Conservation (phyloP, 2,329 filamentous ascomycete genomes). For the Drechmeria coniospora region DNA sequence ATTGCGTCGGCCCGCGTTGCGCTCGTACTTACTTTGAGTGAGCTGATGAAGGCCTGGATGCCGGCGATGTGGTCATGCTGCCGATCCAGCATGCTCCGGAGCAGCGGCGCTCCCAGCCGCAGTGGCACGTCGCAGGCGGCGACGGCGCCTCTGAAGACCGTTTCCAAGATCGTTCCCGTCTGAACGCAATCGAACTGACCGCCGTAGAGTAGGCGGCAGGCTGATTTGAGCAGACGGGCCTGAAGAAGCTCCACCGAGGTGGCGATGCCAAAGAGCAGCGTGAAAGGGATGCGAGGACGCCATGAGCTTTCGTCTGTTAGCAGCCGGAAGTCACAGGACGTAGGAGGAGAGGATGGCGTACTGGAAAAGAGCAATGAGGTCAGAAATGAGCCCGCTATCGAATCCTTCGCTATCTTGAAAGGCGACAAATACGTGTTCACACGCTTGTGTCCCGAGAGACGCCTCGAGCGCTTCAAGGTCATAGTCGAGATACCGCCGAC, state of each 20-base stretch:
- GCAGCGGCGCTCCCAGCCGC: constrained; percentile 47
- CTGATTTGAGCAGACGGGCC: constrained; percentile 53
- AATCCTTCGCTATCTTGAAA: constrained; percentile 77
- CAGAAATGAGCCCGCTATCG: constrained; percentile 54
- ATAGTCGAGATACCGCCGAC: constrained; percentile 57
- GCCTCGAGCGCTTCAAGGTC: constrained; percentile 57
- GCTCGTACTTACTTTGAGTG: constrained; percentile 40
- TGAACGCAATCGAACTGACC: constrained; percentile 66
- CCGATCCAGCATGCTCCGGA: constrained; percentile 49
- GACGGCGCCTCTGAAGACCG: constrained; percentile 51
- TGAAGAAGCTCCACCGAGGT: constrained; percentile 71
- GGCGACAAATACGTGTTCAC: constrained; percentile 50
- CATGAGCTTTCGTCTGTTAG: constrained; percentile 36
- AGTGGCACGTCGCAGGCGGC: constrained; percentile 40
- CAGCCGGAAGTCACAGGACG: neutral
- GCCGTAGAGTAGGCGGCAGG: constrained; percentile 51
- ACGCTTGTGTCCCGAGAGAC: constrained; percentile 36
- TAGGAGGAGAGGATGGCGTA: constrained; percentile 19
- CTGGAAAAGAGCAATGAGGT: constrained; percentile 55
- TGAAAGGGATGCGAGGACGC: constrained; percentile 62
- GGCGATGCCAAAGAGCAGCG: constrained; percentile 63
- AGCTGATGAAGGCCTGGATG: constrained; percentile 55
- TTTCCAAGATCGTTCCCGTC: constrained; percentile 55
- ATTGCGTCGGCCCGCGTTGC: neutral
- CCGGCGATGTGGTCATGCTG: constrained; percentile 67